Evolutionary conservation across 2,329 filamentous ascomycete genomes (phyloP), one percentile per base, ranked within the genome.

Genomic region (Exophiala dermatitidis): DNA sequence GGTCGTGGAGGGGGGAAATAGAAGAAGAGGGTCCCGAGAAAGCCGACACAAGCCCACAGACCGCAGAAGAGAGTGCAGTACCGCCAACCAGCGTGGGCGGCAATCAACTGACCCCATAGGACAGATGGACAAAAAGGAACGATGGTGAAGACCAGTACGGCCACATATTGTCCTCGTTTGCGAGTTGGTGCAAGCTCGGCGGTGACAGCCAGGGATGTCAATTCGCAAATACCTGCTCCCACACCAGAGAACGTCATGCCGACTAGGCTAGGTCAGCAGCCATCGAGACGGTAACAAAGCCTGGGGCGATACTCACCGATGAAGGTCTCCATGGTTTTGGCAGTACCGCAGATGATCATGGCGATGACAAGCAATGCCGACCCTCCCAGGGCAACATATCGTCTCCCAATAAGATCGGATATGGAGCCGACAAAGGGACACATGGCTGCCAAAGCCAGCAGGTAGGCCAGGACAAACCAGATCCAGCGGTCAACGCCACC

Each of bases 181-280:
- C 77, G 72, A 19, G 80, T 80, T 1, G 84, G 84, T 0, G 82
- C 84, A 55, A 87, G 74, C 64, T 88, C 84, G 1, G 82, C 81
- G 1, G 83, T 84, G 33, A 77, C 84, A 30, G 84, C 82, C 5
- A 88, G 71, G 3, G 84, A 82, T 4, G 82, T 86, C 33, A 87
- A 71, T 66, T 86, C 83, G 60, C 82, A 83, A 56, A 86, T 77
- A 9, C 84, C 84, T 7, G 83, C 82, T 33, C 83, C 84, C 4
- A 80, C 71, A 1, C 84, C 84, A 6, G 82, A 76, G 58, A 86
- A 73, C 1, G 76, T 74, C 75, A 78, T 78, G 40, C 76, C 75
- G 46, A 66, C 77, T 79, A 46, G 7, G 2, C 5, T 19, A 58
- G 54, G 28, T 45, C 5, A 46, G 44, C 26, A 41, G 28, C 12